phyloP scores from a whole-genome alignment of 2,329 filamentous ascomycete species.

The Diaporthe destruens region DNA sequence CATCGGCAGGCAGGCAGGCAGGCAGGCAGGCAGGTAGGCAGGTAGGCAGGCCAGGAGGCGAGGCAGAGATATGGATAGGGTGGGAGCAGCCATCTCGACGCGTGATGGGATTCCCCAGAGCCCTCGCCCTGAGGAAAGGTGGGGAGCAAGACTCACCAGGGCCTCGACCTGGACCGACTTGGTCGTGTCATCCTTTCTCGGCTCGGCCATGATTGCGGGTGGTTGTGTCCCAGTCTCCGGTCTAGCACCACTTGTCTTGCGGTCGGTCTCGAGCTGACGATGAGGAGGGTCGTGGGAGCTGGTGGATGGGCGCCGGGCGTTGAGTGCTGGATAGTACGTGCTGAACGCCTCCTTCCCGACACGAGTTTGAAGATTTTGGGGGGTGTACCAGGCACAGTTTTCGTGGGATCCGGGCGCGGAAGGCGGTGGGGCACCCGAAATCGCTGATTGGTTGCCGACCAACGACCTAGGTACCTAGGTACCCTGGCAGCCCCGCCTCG shows the following conservation, averaged over 20 bases:
- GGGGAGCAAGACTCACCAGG: slow-evolving; percentile 72
- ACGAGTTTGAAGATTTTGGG: slow-evolving; percentile 36
- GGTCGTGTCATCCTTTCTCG: slow-evolving; percentile 76
- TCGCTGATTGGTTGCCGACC: slow-evolving; percentile 15
- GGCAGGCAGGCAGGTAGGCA: too few relatives aligned
- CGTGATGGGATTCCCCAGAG: background rate
- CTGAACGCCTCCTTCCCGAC: background rate
- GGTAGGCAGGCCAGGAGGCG: background rate
- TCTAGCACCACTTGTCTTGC: background rate
- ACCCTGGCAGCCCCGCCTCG: slow-evolving; percentile 11
- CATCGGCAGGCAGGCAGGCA: too few relatives aligned
- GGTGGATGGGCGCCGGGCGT: background rate
- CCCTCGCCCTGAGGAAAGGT: slow-evolving; percentile 6
- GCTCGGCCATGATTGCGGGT: slow-evolving; percentile 68
- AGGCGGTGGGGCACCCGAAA: slow-evolving; percentile 25
- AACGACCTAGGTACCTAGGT: too few relatives aligned
- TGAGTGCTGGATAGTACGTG: background rate
- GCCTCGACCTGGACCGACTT: slow-evolving; percentile 94
- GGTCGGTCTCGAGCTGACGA: slow-evolving; percentile 1
- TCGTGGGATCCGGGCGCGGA: slow-evolving; percentile 35
- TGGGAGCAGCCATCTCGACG: slow-evolving; percentile 41
- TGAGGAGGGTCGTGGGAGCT: slow-evolving; percentile 36
- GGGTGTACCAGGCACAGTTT: slow-evolving; percentile 31
- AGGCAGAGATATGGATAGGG: slow-evolving; percentile 13
- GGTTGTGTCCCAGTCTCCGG: slow-evolving; percentile 19